phyloP scores from a whole-genome alignment of 345 rosid genomes.

The Citrus inodora region DNA sequence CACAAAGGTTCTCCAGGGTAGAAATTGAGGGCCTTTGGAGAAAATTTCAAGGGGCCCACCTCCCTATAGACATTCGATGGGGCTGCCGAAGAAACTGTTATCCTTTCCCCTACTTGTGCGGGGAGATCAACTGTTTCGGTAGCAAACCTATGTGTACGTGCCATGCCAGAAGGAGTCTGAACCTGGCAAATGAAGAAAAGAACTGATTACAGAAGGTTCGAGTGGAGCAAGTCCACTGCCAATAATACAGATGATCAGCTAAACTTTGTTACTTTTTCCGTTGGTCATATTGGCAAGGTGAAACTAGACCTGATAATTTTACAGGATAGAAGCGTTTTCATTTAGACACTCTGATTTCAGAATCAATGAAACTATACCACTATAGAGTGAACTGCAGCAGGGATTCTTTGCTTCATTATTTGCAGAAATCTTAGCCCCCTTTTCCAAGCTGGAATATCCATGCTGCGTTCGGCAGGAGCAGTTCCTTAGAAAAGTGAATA shows the following conservation, averaged over 20 bases:
- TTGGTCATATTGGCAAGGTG: background rate
- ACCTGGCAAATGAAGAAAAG: conserved; percentile 42
- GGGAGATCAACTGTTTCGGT: conserved; percentile 89
- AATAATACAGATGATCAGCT: background rate
- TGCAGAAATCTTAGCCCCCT: conserved; percentile 80
- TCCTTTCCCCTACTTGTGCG: conserved; percentile 95
- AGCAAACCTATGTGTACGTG: conserved; percentile 89
- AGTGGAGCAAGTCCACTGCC: background rate
- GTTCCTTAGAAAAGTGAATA: conserved; percentile 98
- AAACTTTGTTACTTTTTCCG: background rate
- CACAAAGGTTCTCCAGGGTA: conserved; percentile 90
- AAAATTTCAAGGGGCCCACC: conserved; percentile 79
- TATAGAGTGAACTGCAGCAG: conserved; percentile 83
- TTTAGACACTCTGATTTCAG: background rate
- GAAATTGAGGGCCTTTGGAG: conserved; percentile 67
- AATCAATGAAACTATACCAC: conserved; percentile 56
- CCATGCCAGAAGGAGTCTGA: conserved; percentile 78
- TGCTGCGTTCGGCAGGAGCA: conserved; percentile 99
- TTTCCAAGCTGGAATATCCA: conserved; percentile 90
- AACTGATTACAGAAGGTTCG: conserved; percentile 6
- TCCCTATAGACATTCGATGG: conserved; percentile 70
- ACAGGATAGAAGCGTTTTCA: background rate
- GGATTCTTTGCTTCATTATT: conserved; percentile 60
- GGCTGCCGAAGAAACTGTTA: conserved; percentile 83
- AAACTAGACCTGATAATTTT: background rate